Evolutionary conservation across 1,139 yeast species (phyloP), one percentile per base, ranked within the genome.

Genomic region (Hemisphaericaspora subhashii): DNA sequence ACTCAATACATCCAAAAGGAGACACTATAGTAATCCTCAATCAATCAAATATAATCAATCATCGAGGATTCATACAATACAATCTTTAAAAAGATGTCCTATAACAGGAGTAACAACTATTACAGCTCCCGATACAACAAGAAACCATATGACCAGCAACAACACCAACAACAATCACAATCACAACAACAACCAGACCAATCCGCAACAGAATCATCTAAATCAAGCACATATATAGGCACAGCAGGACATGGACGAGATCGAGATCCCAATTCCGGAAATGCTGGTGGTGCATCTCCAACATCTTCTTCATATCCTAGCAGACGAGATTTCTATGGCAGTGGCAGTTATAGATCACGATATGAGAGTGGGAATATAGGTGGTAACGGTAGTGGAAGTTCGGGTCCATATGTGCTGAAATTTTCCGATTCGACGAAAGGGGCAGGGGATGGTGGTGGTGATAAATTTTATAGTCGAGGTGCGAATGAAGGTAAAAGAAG

Each of bases 301-400:
- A n/a, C 33, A 10, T 10, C 20, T 8, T 14, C 39, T 12, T 17
- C 34, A 11, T 27, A 41, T 26, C 29, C 36, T 23, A 35, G 35
- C n/a, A 37, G 48, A 34, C 35, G 53, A 29, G 53, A 48, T 33
- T 45, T 42, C 25, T 49, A 48, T 32, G 48, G 53, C 11, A 28
- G 32, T 23, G 40, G 31, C 7, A 43, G 44, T 5, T 50, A 52
- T 25, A 35, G 51, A 3, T 40, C 45, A 24, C 35, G 47, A 22
- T 44, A 40, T 22, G 46, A 40, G 7, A 18, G 32, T 12, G 23
- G 32, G n/a, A n/a, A n/a, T n/a, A n/a, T n/a, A 15, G 15, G 27
- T 12, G 27, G 15, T 5, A 6, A 5, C n/a, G n/a, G 25, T 11
- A 10, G 25, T 6, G 11, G 25, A 8, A 10, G 25, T 23, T 15